Evolutionary conservation across 305 asterid species (phyloP).

Genomic region (Rubia tinctorum): DNA sequence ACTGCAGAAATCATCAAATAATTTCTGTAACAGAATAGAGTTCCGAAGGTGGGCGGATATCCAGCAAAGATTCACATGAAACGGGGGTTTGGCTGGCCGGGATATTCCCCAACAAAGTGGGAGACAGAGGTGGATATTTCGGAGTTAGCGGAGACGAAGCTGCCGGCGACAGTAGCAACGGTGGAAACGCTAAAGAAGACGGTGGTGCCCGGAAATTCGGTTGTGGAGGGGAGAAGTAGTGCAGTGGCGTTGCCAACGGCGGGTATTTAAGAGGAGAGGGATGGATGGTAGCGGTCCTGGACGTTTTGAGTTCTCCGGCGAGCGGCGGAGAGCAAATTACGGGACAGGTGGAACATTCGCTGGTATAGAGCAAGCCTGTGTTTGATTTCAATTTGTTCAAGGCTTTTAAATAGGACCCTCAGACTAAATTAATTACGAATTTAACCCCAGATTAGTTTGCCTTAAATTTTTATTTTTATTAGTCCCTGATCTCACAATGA

Average conservation of each 20-base stretch:
- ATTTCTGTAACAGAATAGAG: too few species aligned
- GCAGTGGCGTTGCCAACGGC: slow-evolving; percentile 29
- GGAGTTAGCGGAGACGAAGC: neutral
- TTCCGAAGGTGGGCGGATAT: too few species aligned
- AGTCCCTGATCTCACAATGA: too few species aligned
- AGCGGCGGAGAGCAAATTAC: slow-evolving; percentile 55
- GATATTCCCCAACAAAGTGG: too few species aligned
- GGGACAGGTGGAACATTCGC: slow-evolving; percentile 66
- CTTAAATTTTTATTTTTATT: too few species aligned
- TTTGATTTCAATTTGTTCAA: too few species aligned
- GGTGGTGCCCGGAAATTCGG: slow-evolving; percentile 21
- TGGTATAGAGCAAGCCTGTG: slow-evolving; percentile 44
- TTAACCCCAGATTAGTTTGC: too few species aligned
- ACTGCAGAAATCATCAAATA: too few species aligned
- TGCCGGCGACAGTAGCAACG: neutral
- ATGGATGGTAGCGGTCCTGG: slow-evolving; percentile 29
- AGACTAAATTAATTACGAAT: too few species aligned
- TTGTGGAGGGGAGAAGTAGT: slow-evolving; percentile 31
- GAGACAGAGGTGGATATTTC: slow-evolving; percentile 38
- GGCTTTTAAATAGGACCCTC: too few species aligned
- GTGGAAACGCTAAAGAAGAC: neutral
- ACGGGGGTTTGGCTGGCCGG: too few species aligned
- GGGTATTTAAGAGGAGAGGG: slow-evolving; percentile 27
- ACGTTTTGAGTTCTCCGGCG: slow-evolving; percentile 28
- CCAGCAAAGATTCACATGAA: too few species aligned